Conservation (phyloP, 2,329 filamentous ascomycete species). For the Ophiostoma perfectum region DNA sequence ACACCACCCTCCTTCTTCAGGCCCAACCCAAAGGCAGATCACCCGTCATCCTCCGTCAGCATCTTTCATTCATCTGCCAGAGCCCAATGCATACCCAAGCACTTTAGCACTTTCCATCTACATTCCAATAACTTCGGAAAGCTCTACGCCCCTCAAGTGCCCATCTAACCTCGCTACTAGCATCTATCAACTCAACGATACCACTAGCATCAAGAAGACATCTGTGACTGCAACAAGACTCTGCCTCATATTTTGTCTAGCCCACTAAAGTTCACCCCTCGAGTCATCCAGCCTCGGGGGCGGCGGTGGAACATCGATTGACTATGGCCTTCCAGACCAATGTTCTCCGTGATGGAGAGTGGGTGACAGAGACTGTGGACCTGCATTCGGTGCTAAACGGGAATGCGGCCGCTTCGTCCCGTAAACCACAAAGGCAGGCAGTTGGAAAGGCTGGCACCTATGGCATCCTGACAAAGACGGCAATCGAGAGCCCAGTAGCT, state of each 20-base stretch:
- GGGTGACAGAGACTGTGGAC: constrained; percentile 52
- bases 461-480: constrained; percentile 72
- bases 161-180: neutral
- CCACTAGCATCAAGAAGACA: no score
- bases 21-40: no score
- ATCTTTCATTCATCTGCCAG: no score
- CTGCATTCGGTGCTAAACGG: constrained; percentile 31
- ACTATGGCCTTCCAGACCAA: constrained; percentile 51
- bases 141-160: neutral
- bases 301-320: constrained; percentile 12
- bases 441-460: constrained; percentile 35
- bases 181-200: no score
- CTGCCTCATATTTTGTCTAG: neutral
- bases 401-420: constrained; percentile 26
- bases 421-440: constrained; percentile 32
- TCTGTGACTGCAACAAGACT: neutral
- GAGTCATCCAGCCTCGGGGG: constrained; percentile 13
- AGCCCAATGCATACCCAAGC: no score
- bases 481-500: constrained; percentile 68
- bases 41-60: no score
- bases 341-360: constrained; percentile 49
- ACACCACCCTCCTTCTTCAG: no score
- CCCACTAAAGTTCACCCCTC: neutral
- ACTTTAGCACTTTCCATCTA: no score
- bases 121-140: no score